phyloP scores from a whole-genome alignment of 768 basidiomycete species.

The Sistotremastrum suecicum region DNA sequence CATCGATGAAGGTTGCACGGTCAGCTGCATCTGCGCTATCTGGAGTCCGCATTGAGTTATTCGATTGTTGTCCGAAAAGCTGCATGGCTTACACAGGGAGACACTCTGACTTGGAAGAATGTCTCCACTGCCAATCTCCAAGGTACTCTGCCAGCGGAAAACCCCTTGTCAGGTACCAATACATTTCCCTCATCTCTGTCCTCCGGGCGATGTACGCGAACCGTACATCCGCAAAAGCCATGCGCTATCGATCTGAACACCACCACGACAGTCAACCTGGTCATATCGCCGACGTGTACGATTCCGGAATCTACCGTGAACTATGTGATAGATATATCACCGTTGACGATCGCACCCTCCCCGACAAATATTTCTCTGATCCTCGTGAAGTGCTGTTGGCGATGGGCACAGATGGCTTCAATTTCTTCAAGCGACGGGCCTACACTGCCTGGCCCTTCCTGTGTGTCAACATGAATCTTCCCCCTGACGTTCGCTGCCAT shows the following conservation, averaged over 20 bases:
- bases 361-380: slow-evolving; percentile 23
- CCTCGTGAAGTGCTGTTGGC: slow-evolving; percentile 28
- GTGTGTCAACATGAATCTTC: slow-evolving; percentile 28
- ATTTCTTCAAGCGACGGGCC: slow-evolving; percentile 19
- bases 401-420: slow-evolving; percentile 29
- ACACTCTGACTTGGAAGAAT: slow-evolving; percentile 14
- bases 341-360: slow-evolving; percentile 12
- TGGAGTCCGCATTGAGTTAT: slow-evolving; percentile 18
- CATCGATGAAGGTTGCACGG: slow-evolving; percentile 9
- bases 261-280: slow-evolving; percentile 11
- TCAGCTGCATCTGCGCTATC: slow-evolving; percentile 17
- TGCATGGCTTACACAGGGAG: slow-evolving; percentile 25
- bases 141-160: slow-evolving; percentile 11
- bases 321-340: slow-evolving; percentile 13
- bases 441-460: slow-evolving; percentile 28
- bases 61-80: slow-evolving; percentile 29
- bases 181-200: slow-evolving; percentile 25
- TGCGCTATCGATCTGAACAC: slow-evolving; percentile 16
- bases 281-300: slow-evolving; percentile 22
- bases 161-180: slow-evolving; percentile 18
- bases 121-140: slow-evolving; percentile 23
- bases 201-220: slow-evolving; percentile 16
- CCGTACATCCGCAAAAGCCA: slow-evolving; percentile 8
- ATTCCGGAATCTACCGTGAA: slow-evolving; percentile 17
- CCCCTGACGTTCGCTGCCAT: slow-evolving; percentile 23